Conservation (phyloP, 78 protist species). For the Blattamonas nauphoetae region DNA sequence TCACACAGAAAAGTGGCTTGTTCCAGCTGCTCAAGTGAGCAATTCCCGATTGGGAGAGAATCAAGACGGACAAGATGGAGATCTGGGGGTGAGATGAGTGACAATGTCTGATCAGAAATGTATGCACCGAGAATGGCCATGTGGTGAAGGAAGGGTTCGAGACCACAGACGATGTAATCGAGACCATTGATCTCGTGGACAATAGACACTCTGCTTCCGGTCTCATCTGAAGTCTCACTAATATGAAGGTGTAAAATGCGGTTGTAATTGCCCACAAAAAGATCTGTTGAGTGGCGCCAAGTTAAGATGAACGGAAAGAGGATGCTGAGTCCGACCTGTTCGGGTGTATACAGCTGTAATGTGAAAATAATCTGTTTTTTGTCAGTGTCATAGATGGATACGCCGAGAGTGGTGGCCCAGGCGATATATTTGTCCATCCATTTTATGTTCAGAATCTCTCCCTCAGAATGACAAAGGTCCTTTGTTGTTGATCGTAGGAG, state of each 20-base stretch:
- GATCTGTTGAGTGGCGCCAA: not conserved
- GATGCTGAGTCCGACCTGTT: not conserved
- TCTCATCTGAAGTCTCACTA: not conserved
- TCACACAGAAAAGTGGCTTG: not conserved
- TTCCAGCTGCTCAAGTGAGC: not conserved
- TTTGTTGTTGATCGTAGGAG: not conserved
- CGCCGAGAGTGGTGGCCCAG: not conserved
- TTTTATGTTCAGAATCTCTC: not conserved
- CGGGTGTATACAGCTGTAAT: not conserved
- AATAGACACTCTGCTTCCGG: not conserved
- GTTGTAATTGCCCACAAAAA: not conserved
- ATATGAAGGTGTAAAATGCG: not conserved
- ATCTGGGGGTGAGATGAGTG: not conserved
- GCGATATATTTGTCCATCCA: not conserved
- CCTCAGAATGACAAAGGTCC: not conserved
- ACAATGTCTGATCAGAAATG: not conserved
- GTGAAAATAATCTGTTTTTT: not conserved
- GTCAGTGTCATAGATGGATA: not conserved
- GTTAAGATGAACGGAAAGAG: not conserved
- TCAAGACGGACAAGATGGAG: not conserved
- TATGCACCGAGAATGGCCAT: not conserved
- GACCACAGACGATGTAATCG: not conserved
- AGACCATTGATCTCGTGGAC: not conserved
- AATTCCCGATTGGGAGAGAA: not conserved
- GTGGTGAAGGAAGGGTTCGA: not conserved